A percentile compares a stretch with the other conserved stretches of the same genome.
Evolutionary conservation across 257 asterid genomes (phyloP).

Genomic region (Jaltomata sinuosa): DNA sequence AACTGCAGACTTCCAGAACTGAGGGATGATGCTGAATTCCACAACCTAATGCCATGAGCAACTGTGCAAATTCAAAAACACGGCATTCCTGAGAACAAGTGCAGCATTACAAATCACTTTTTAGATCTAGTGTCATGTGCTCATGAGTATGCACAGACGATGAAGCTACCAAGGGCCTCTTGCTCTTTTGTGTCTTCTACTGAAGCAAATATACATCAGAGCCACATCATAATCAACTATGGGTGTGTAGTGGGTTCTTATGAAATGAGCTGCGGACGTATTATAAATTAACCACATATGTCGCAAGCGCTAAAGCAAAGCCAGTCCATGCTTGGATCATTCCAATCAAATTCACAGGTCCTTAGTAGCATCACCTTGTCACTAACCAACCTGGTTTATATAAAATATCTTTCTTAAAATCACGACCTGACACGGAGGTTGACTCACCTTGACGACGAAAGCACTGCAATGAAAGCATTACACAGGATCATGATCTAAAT

Average conservation of each 20-base stretch:
- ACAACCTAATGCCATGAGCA: neutral
- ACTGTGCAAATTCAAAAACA: neutral
- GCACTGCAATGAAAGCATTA: constrained; percentile 42
- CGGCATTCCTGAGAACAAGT: neutral
- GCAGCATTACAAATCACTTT: neutral
- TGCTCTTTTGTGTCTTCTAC: neutral
- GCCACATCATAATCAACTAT: neutral
- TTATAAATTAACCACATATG: neutral
- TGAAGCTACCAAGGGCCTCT: neutral
- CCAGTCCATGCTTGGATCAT: neutral
- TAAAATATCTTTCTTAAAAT: constrained; percentile 53
- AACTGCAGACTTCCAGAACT: neutral
- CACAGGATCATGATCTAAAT: neutral
- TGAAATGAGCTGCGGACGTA: neutral
- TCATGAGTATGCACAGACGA: neutral
- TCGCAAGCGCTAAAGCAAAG: neutral
- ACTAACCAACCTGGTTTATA: constrained; percentile 88
- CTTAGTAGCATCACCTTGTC: constrained; percentile 38
- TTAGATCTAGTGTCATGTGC: neutral
- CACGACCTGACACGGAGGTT: constrained; percentile 56
- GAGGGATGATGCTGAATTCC: neutral
- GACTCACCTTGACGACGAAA: constrained; percentile 92
- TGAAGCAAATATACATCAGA: neutral
- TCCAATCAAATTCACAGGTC: neutral
- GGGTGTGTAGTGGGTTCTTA: neutral